Evolutionary conservation across 208 protist genomes (phyloP).

Genomic region (Wallacemonas sp.): DNA sequence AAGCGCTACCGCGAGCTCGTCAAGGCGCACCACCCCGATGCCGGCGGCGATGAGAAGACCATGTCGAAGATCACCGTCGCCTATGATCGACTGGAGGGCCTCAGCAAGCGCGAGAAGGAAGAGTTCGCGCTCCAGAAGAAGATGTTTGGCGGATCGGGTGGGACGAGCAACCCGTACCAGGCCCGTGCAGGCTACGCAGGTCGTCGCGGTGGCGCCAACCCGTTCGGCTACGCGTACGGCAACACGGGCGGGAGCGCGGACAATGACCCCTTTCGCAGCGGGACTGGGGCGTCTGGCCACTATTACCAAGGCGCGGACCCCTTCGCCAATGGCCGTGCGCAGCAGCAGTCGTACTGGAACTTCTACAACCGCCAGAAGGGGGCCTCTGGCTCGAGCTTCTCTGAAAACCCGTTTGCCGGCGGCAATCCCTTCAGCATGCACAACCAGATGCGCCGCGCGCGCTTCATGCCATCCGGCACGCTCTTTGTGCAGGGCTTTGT

Average conservation of each 20-base stretch:
- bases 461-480: conserved; percentile 39
- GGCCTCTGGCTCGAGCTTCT: conserved; percentile 23
- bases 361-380: conserved; percentile 27
- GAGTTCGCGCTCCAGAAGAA: conserved; percentile 54
- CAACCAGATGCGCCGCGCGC: conserved; percentile 42
- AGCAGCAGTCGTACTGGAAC: conserved; percentile 49
- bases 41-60: conserved; percentile 61
- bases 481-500: conserved; percentile 67
- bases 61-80: conserved; percentile 85
- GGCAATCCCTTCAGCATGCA: conserved; percentile 61
- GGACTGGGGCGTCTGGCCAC: conserved; percentile 12
- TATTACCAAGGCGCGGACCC: conserved; percentile 52
- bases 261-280: conserved; percentile 20
- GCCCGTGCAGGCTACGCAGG: background rate
- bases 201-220: conserved; percentile 18
- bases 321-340: conserved; percentile 28
- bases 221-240: conserved; percentile 20
- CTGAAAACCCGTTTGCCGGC: conserved; percentile 61
- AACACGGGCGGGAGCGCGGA: conserved; percentile 22
- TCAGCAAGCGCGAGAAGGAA: conserved; percentile 64
- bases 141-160: conserved; percentile 34
- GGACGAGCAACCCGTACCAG: conserved; percentile 13
- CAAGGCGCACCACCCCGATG: conserved; percentile 79
- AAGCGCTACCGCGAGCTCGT: conserved; percentile 69
- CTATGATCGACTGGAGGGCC: conserved; percentile 57